These are phyloP conservation scores for Gamarada debralockiae DNA, from an alignment of 495 filamentous ascomycete species.

Conservation along the genomic window DNA sequence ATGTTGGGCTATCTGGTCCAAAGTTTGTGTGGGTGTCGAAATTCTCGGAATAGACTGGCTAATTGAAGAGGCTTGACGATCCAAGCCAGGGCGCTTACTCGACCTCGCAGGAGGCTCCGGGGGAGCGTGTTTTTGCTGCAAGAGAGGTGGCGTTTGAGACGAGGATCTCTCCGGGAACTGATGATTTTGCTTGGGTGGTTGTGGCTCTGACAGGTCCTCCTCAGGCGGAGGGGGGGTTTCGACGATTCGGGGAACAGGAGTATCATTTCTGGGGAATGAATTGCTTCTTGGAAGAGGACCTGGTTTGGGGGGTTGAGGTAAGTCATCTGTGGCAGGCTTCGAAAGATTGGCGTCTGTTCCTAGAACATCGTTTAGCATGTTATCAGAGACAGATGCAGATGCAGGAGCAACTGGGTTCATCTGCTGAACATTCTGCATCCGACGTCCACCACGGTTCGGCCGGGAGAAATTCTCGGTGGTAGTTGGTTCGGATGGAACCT, in stretches of 20 bases:
- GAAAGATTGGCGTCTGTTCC: neutral
- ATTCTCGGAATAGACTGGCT: slow-evolving; percentile 9
- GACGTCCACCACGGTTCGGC: slow-evolving; percentile 40
- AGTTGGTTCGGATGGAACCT: slow-evolving; percentile 69
- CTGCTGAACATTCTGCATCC: slow-evolving; percentile 38
- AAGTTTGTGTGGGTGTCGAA: slow-evolving; percentile 29
- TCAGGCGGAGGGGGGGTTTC: slow-evolving; percentile 59
- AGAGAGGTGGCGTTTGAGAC: slow-evolving; percentile 42
- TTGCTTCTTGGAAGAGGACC: slow-evolving; percentile 16
- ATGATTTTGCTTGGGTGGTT: slow-evolving; percentile 5
- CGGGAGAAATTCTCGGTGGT: slow-evolving; percentile 54
- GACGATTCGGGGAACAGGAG: slow-evolving; percentile 61
- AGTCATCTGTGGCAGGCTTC: neutral
- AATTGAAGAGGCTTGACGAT: slow-evolving; percentile 25
- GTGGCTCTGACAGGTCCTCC: slow-evolving; percentile 31
- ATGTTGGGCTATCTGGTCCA: slow-evolving; percentile 56
- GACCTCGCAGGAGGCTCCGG: slow-evolving; percentile 47
- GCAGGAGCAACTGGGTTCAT: slow-evolving; percentile 25
- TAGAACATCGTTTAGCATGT: neutral
- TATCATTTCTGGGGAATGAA: slow-evolving; percentile 19
- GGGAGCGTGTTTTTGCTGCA: slow-evolving; percentile 17
- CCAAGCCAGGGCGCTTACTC: slow-evolving; percentile 38
- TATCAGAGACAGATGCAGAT: neutral
- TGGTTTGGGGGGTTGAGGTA: slow-evolving; percentile 6
- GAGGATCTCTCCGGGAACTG: slow-evolving; percentile 50